Percentiles rank a stretch among this genome's conserved stretches.
phyloP scores from a whole-genome alignment of 2,329 filamentous ascomycete genomes.

The Phialocephala subalpina region DNA sequence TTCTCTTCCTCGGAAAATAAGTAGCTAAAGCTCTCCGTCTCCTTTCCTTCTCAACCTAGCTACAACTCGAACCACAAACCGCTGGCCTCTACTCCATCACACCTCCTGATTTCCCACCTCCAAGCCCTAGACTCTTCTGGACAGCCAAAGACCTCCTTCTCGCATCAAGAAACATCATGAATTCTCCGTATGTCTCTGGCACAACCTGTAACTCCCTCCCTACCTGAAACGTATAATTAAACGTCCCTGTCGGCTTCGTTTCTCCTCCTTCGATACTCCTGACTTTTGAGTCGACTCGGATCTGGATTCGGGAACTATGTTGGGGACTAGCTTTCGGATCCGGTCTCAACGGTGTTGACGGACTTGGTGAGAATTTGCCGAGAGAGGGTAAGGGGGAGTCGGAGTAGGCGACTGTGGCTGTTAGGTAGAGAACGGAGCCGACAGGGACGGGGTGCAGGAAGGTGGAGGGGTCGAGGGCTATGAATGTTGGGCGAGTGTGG shows the following conservation, averaged over 20 bases:
- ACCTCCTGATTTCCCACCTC: slow-evolving; percentile 20
- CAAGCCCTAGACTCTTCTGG: slow-evolving; percentile 14
- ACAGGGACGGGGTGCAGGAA: slow-evolving; percentile 78
- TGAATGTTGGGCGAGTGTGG: slow-evolving; percentile 71
- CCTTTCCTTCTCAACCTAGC: too few species aligned
- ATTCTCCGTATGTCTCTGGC: slow-evolving; percentile 54
- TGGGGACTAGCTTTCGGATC: slow-evolving; percentile 45
- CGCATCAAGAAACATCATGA: slow-evolving; percentile 49
- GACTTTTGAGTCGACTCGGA: slow-evolving; percentile 73
- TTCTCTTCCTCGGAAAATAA: too few species aligned
- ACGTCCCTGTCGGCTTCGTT: slow-evolving; percentile 73
- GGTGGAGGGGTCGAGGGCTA: slow-evolving; percentile 73
- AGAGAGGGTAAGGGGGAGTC: slow-evolving; percentile 68
- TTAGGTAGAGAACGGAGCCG: slow-evolving; percentile 74
- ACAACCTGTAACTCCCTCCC: slow-evolving; percentile 71
- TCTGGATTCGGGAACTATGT: slow-evolving; percentile 67
- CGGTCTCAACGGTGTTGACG: neutral
- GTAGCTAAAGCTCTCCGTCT: too few species aligned
- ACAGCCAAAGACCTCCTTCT: slow-evolving; percentile 41
- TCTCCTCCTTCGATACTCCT: slow-evolving; percentile 73
- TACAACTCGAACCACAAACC: too few species aligned
- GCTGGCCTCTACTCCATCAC: slow-evolving; percentile 34
- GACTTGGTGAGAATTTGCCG: slow-evolving; percentile 52
- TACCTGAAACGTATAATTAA: slow-evolving; percentile 77
- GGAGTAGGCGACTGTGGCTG: slow-evolving; percentile 72